phyloP scores from a whole-genome alignment of 192 early-diverging fungal species.

The Coemansia sp. region DNA sequence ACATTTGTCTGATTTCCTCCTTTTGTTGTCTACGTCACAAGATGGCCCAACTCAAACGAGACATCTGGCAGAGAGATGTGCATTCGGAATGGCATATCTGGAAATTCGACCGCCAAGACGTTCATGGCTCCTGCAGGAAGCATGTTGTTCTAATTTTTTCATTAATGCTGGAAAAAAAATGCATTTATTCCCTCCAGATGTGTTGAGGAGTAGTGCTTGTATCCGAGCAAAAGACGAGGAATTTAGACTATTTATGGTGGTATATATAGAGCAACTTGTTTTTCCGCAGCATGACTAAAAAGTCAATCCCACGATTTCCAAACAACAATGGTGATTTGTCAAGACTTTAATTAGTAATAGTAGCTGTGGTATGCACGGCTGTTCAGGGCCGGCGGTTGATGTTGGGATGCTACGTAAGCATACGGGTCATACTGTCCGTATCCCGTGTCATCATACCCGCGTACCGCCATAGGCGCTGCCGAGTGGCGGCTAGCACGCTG shows the following conservation, averaged over 20 bases:
- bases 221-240: not conserved
- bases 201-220: no score
- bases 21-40: no score
- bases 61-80: constrained; percentile 3
- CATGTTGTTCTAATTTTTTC: not conserved
- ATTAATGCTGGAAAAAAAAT: not conserved
- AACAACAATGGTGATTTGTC: no score
- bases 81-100: not conserved
- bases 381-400: not conserved
- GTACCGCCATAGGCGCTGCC: not conserved
- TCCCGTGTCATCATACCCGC: not conserved
- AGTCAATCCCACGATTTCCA: not conserved
- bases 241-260: not conserved
- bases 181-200: not conserved
- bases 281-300: not conserved
- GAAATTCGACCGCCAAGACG: not conserved
- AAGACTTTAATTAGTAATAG: not conserved
- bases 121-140: not conserved
- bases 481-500: not conserved
- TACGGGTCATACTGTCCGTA: not conserved
- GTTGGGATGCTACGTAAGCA: not conserved
- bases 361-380: constrained; percentile 4
- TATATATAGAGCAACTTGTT: not conserved
- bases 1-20: no score
- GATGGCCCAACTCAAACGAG: not conserved